These are phyloP conservation scores for Stromatinia cepivora DNA, from an alignment of 2,329 filamentous ascomycete genomes.

Conservation along the genomic window DNA sequence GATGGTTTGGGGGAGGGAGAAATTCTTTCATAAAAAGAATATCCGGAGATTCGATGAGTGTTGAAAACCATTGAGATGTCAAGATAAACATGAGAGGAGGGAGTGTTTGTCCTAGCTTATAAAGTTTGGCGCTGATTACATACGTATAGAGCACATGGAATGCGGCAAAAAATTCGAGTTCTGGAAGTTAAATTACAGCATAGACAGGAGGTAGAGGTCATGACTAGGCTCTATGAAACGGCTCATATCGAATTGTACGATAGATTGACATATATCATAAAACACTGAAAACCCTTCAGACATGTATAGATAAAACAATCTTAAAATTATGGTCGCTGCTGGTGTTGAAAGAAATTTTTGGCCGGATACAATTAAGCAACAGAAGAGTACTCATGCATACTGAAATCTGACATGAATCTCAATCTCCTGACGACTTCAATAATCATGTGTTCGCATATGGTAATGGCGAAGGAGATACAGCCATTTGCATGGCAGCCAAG, in stretches of 20 bases:
- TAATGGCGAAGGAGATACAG: not conserved
- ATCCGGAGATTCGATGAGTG: not conserved
- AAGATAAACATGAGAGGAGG: not conserved
- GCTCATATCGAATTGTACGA: not conserved
- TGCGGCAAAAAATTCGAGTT: not conserved
- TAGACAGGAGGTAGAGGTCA: not conserved
- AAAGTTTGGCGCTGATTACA: not conserved
- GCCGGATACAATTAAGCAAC: no score
- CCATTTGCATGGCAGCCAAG: not conserved
- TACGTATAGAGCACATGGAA: not conserved
- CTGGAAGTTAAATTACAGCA: not conserved
- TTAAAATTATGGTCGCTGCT: no score
- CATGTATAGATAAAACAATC: no score
- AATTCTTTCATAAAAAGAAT: not conserved
- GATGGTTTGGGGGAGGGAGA: not conserved
- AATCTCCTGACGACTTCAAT: not conserved
- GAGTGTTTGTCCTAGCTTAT: not conserved
- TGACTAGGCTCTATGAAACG: not conserved
- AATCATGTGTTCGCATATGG: not conserved
- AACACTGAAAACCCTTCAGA: not conserved
- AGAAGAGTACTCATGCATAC: no score
- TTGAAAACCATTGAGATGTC: no score
- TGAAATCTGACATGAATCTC: no score
- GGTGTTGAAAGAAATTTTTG: no score
- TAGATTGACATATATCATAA: not conserved